Evolutionary conservation across 805 yeast species (phyloP).

Genomic region (Wickerhamiella azyma): DNA sequence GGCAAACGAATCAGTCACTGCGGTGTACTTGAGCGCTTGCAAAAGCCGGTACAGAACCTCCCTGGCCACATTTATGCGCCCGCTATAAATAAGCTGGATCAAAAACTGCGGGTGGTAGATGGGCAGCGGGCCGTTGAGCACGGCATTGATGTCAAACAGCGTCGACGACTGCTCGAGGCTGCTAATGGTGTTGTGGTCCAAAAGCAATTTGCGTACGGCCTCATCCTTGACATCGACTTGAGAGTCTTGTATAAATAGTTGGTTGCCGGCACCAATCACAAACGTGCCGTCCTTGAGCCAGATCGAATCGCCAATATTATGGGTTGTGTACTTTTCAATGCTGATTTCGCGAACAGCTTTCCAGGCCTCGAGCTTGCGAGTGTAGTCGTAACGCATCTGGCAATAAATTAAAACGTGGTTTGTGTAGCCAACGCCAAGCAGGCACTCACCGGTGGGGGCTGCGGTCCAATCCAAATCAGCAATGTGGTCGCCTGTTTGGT

Average conservation of each 20-base stretch:
- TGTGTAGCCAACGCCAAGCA: constrained; percentile 68
- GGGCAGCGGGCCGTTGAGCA: constrained; percentile 81
- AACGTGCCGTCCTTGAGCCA: constrained; percentile 74
- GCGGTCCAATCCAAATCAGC: constrained; percentile 83
- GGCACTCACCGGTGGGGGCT: constrained; percentile 48
- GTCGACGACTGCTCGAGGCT: constrained; percentile 15
- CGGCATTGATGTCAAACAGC: constrained; percentile 56
- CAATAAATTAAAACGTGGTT: constrained; percentile 54
- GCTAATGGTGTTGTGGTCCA: constrained; percentile 31
- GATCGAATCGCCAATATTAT: constrained; percentile 73
- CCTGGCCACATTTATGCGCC: constrained; percentile 42
- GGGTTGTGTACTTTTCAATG: constrained; percentile 57
- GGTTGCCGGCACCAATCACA: constrained; percentile 82
- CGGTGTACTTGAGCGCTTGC: constrained; percentile 34
- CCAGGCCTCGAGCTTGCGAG: constrained; percentile 66
- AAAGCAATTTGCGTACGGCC: constrained; percentile 40
- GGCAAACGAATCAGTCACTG: background rate
- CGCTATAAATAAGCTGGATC: constrained; percentile 60
- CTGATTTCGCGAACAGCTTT: constrained; percentile 61
- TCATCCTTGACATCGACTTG: constrained; percentile 41
- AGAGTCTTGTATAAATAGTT: constrained; percentile 69
- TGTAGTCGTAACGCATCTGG: constrained; percentile 78
- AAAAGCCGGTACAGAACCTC: constrained; percentile 43
- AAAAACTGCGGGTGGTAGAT: constrained; percentile 83
- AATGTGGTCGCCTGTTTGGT: constrained; percentile 39